These are phyloP conservation scores for Boletus sp. DNA, from an alignment of 768 basidiomycete genomes.

Conservation along the genomic window DNA sequence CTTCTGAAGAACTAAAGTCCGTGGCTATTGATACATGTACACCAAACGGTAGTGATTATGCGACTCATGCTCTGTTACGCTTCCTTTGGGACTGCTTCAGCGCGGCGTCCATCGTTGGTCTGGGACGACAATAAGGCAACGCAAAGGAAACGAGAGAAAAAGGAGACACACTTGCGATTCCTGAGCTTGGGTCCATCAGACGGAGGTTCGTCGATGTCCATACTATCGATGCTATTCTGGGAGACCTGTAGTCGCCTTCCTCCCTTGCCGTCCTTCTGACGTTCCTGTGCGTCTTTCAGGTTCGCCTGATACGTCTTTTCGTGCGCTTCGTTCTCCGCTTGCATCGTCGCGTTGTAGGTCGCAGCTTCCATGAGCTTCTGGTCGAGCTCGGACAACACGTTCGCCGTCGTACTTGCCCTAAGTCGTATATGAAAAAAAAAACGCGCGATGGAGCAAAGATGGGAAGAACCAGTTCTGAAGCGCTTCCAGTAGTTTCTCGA, in stretches of 20 bases:
- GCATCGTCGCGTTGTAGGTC: conserved; percentile 39
- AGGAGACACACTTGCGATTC: conserved; percentile 55
- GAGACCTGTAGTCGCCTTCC: conserved; percentile 26
- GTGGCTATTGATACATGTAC: conserved; percentile 11
- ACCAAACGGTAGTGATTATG: background rate
- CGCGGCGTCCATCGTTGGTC: conserved; percentile 39
- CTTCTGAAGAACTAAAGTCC: background rate
- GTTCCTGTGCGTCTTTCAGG: conserved; percentile 62
- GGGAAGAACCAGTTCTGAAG: conserved; percentile 62
- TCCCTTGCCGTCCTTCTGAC: conserved; percentile 57
- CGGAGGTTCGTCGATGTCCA: conserved; percentile 67
- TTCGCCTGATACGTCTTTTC: conserved; percentile 51
- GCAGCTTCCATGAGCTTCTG: conserved; percentile 61
- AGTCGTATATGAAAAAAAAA: conserved; percentile 8
- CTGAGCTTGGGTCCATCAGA: conserved; percentile 47
- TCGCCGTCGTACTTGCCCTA: conserved; percentile 71
- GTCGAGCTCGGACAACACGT: conserved; percentile 72
- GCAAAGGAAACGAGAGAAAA: background rate
- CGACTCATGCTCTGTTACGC: conserved; percentile 50
- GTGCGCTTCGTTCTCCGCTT: conserved; percentile 49
- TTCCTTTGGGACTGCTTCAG: conserved; percentile 52
- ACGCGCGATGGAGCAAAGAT: background rate
- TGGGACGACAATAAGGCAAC: background rate
- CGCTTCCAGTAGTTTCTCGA: conserved; percentile 58
- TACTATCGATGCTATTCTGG: conserved; percentile 36